Evolutionary conservation across 2,329 filamentous ascomycete species (phyloP).

Genomic region (Corinectria fuckeliana): DNA sequence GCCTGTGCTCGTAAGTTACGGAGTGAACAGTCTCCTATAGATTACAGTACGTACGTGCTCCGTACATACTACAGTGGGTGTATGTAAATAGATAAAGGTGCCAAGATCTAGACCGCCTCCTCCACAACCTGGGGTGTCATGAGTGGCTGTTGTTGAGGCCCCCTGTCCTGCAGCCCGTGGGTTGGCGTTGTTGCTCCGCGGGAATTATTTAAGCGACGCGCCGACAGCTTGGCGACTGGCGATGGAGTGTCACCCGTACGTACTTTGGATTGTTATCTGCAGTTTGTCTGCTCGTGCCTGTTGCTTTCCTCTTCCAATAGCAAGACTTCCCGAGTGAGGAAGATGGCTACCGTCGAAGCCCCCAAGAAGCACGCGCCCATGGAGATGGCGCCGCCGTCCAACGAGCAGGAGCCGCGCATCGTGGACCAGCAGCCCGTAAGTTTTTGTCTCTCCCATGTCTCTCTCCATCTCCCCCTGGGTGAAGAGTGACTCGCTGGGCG

Average conservation of each 20-base stretch:
- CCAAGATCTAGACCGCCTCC: no score
- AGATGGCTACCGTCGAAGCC: slow-evolving; percentile 17
- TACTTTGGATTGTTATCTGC: neutral
- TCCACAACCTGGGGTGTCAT: no score
- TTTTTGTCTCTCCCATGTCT: neutral
- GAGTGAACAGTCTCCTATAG: no score
- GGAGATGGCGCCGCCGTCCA: slow-evolving; percentile 15
- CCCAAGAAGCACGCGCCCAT: slow-evolving; percentile 27
- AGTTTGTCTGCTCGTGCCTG: neutral
- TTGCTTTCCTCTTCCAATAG: neutral
- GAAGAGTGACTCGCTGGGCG: neutral
- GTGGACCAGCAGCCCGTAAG: slow-evolving; percentile 26
- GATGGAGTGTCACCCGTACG: neutral
- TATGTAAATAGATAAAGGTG: no score
- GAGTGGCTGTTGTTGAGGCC: neutral
- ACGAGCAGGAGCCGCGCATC: neutral
- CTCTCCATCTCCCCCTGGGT: neutral
- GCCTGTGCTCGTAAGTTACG: no score
- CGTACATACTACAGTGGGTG: no score
- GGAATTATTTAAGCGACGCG: slow-evolving; percentile 10
- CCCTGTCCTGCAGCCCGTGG: no score
- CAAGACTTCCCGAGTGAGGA: neutral
- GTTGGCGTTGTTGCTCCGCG: neutral
- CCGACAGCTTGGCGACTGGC: neutral
- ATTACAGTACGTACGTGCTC: no score